Evolutionary conservation across 495 filamentous ascomycete genomes (phyloP), one percentile per base, ranked within the genome.

Genomic region (Astrothelium macrocarpum): DNA sequence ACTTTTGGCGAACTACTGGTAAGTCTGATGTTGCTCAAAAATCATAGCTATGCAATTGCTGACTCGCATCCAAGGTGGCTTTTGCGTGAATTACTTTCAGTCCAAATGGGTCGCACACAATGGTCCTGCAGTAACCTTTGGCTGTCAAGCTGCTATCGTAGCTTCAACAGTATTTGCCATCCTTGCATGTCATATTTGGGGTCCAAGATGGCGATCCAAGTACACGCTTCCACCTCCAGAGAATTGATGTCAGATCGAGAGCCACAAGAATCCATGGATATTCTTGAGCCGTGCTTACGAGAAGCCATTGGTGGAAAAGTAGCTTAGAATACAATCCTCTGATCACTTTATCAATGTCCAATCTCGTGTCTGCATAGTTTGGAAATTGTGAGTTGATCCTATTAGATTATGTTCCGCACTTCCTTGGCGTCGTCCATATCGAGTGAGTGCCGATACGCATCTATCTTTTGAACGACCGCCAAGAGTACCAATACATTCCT

Each of bases 61-160:
- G 18, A 64, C 16, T 42, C n/a, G 5, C 9, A 20, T 16, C 59
- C 45, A 14, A 61, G 67, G 67, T 32, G 79, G 79, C 2, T 81
- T 81, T 53, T 71, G 72, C 0, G 77, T 81, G 20, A 74, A 70
- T n/a, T 80, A 81, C 59, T 79, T 80, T 70, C 77, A 80, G 66
- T 67, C 73, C n/a, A 60, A 70, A 1, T 81, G 79, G 79, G 78
- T 78, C 20, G 63, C 63, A 18, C 67, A 66, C 1, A 75, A 77
- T 63, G 78, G 78, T 2, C 53, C 74, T 1, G 78, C 74, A 0
- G 67, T 78, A 0, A 75, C 78, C 0, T 79, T 80, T 67, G 78
- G 78, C 0, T 71, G 72, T 1, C 79, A 81, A 64, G 77, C 76
- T 20, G 72, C 69, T 20, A 72, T 80, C 29, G 70, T 80, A 10